These are phyloP conservation scores for Tricholoma matsutake DNA, from an alignment of 768 basidiomycete species.

Conservation along the genomic window DNA sequence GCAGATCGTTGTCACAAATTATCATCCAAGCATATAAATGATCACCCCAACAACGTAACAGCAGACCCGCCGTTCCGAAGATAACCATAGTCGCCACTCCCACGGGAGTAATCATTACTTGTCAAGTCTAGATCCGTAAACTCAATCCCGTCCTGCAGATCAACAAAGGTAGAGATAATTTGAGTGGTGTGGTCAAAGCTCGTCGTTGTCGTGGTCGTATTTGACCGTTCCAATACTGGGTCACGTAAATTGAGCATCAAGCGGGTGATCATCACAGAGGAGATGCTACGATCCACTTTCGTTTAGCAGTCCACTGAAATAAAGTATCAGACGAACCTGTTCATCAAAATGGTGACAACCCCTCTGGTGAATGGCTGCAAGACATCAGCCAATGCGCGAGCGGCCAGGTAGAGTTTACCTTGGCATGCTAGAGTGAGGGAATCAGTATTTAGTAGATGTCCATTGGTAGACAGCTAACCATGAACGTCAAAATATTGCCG, in stretches of 20 bases:
- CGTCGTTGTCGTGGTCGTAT: background rate
- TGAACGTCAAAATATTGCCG: slow-evolving; percentile 35
- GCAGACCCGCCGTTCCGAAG: background rate
- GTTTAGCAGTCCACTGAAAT: background rate
- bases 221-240: slow-evolving; percentile 13
- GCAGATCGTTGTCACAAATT: background rate
- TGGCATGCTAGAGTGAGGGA: slow-evolving; percentile 23
- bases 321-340: slow-evolving; percentile 26
- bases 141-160: slow-evolving; percentile 2
- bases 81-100: background rate
- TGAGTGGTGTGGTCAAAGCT: background rate
- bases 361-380: slow-evolving; percentile 33
- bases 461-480: slow-evolving; percentile 25
- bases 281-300: slow-evolving; percentile 22
- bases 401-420: slow-evolving; percentile 20
- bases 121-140: background rate
- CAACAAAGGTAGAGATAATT: slow-evolving; percentile 7
- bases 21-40: background rate
- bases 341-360: slow-evolving; percentile 31
- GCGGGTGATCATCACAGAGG: slow-evolving; percentile 37
- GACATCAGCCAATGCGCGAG: background rate
- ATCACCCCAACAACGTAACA: background rate
- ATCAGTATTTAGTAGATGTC: background rate
- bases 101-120: background rate
- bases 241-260: slow-evolving; percentile 42